Base-by-base conservation (phyloP, 2,329 filamentous ascomycete genomes). In the Nothophoma quercina region DNA sequence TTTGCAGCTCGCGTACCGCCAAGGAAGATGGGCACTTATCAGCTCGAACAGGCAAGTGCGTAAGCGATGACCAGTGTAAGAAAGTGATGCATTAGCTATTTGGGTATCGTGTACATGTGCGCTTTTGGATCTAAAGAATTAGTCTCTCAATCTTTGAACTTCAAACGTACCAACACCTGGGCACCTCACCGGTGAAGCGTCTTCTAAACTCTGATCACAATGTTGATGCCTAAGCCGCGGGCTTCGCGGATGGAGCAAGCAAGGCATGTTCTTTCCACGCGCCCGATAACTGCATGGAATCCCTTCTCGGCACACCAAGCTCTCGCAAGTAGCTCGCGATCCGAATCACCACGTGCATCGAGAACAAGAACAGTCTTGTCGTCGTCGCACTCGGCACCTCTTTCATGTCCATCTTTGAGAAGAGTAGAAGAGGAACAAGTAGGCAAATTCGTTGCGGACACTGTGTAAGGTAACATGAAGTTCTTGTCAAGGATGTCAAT, bases 191-290 rank as follows among this genome's bases (percentile, higher is more conserved):
- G 15, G 13, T 15, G 15, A 16, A 44, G 29, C 18, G 13, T 15
- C 26, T 2, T 16, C 35, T 29, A 78, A 4, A 78, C 65, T 47
- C 77, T 63, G 15, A 80, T 81, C n/a, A 91, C 81, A 21, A 91
- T 82, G 60, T 83, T 84, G 78, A 90, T 86, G 2, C 85, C 86
- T 51, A 91, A 69, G 3, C 87, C 89, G 5, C 85, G 85, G 0
- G 88, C 89, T 76, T 93, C 89, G 15, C 90, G 81, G 34, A 93
- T 84, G 32, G 88, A 88, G 72, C 90, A 93, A 3, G 84, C 83
- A 28, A 93, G 72, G 67, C 90, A 93, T 0, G 87, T 88, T 55
- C 88, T 80, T 59, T 85, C 83, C 30, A 81, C 79, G 43, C 88
- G 80, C 55, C 87, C 89, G 57, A 93, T 80, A 15, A 93, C 69